Base-by-base conservation (phyloP, 768 basidiomycete species). In the Calocybe indica region DNA sequence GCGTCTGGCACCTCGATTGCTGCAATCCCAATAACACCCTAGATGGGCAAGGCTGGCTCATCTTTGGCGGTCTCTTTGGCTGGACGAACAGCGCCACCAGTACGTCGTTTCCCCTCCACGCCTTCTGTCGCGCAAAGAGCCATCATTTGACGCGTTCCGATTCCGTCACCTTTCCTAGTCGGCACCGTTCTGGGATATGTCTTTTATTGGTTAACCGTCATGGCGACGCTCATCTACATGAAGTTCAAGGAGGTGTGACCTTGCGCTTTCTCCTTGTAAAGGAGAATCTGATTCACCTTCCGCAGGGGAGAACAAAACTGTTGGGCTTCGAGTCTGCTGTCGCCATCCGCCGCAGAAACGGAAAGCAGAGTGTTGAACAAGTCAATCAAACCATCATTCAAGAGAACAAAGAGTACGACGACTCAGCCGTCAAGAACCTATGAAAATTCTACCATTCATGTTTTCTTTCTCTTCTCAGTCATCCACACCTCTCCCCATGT, bases 201-300 rank as follows among this genome's bases (percentile, higher is more conserved):
- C 41, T 87, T 91, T 65, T 97, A 94, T 72, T 97, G 94, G 94
- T 53, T 96, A 51, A 79, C 83, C 9, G 88, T 87, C 54, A 81
- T 94, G 40, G 76, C 59, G 32, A 70, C 70, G 2, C 74, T 98
- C 44, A 58, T 87, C 43, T 76, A 66, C 54, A 67, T 88, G 71
- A 90, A 90, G 66, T 88, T 64, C 58, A 71, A 56, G 45, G 79
- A 82, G 70, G 80, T 74, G 51, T 47, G 65, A 56, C 15, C 12
- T 9, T 6, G 6, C 22, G 22, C 9, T 45, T 15, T 2, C 43
- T 15, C 28, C 11, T 12, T 32, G 3, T 43, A 14, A 32, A 29
- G 2, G 40, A 29, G 11, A 53, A 29, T 39, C 31, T 33, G n/a
- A 43, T 6, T n/a, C 14, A 13, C 11, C n/a, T 30, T 32, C 33